Conservation (phyloP, 495 filamentous ascomycete genomes). For the Chaetomium tenue region DNA sequence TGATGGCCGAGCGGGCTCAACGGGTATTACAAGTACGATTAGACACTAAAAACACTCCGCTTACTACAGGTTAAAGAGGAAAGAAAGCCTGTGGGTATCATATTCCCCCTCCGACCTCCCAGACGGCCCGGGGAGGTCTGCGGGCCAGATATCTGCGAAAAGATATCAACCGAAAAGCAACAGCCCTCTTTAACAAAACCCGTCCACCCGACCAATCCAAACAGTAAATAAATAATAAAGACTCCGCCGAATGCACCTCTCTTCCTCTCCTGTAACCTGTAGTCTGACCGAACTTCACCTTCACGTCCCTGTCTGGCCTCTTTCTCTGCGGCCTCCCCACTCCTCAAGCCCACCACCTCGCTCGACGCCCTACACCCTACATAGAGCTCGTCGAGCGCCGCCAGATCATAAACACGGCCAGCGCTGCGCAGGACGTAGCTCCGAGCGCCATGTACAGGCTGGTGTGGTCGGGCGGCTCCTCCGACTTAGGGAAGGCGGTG, state of each 20-base stretch:
- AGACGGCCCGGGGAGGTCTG: not conserved
- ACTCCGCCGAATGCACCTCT: conserved; percentile 11
- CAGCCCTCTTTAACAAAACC: not conserved
- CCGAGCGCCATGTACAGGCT: conserved; percentile 82
- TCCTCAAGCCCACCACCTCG: not conserved
- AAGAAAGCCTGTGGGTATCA: conserved; percentile 26
- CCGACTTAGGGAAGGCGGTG: conserved; percentile 78
- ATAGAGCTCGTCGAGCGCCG: conserved; percentile 45
- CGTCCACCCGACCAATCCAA: not conserved
- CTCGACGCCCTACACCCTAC: conserved; percentile 1
- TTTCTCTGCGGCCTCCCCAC: not conserved
- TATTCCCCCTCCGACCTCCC: conserved; percentile 8
- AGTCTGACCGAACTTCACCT: not conserved
- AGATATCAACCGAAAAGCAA: not conserved
- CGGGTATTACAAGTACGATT: conserved; percentile 11
- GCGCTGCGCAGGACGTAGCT: conserved; percentile 73
- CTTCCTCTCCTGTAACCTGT: not conserved
- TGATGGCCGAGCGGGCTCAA: not conserved
- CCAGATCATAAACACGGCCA: conserved; percentile 76
- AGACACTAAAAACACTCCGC: conserved; percentile 8
- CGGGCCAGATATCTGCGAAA: not conserved
- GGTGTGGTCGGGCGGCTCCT: conserved; percentile 81
- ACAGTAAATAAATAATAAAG: not conserved
- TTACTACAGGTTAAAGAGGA: conserved; percentile 7
- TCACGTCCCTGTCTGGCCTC: not conserved